These are phyloP conservation scores for Kwoniella pini DNA, from an alignment of 768 basidiomycete species.

Conservation along the genomic window DNA sequence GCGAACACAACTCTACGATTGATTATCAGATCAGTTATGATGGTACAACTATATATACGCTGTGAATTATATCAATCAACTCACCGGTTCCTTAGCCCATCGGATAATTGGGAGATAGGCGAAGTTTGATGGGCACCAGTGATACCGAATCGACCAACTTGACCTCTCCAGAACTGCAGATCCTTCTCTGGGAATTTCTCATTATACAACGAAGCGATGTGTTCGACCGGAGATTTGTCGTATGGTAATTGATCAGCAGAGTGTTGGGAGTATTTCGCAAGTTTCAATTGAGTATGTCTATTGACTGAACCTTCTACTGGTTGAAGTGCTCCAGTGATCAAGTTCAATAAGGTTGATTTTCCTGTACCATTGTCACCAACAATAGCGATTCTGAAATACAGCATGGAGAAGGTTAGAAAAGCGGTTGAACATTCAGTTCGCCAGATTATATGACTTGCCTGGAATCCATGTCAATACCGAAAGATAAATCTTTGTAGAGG, in stretches of 20 bases:
- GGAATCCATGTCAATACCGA: constrained; percentile 80
- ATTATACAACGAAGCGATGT: constrained; percentile 78
- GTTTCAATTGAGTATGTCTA: constrained; percentile 84
- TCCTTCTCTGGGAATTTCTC: constrained; percentile 94
- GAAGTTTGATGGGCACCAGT: constrained; percentile 90
- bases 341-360: constrained; percentile 86
- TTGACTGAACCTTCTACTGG: constrained; percentile 83
- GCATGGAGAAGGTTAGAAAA: neutral
- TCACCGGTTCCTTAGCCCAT: constrained; percentile 91
- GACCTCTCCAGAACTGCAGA: constrained; percentile 86
- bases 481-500: constrained; percentile 83
- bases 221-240: constrained; percentile 84
- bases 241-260: constrained; percentile 98
- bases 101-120: constrained; percentile 90
- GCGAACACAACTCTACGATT: constrained; percentile 81
- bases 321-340: constrained; percentile 79
- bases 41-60: no score
- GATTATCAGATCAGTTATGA: neutral
- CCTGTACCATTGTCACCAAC: constrained; percentile 95
- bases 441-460: constrained; percentile 24
- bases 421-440: neutral
- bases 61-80: no score
- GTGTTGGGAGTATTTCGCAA: constrained; percentile 98
- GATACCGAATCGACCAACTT: constrained; percentile 93
- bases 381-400: constrained; percentile 69